Base-by-base conservation (phyloP, 805 yeast species). In the Schizosaccharomyces octosporus region DNA sequence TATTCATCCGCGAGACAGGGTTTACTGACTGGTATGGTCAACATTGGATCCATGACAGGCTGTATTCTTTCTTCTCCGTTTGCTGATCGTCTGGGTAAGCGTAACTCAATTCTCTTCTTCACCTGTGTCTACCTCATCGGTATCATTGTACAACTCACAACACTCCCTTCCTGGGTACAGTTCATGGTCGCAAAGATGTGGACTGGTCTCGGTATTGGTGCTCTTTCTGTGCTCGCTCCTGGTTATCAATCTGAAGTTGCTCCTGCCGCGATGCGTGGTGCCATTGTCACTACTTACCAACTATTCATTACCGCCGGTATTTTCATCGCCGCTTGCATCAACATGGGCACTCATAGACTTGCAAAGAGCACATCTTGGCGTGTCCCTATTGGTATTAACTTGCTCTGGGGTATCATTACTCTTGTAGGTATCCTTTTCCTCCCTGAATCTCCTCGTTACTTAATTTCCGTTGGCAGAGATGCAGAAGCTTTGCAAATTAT, bases 191-290 rank as follows among this genome's bases (percentile, higher is more conserved):
- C 55, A 9, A 41, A 43, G 24, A 45, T 79, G 31, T 73, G 85
- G 64, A 81, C 85, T 36, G 95, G 95, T 64, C 66, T 84, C 15
- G 84, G 85, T 63, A 86, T 86, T 63, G 95, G 95, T 64, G 81
- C 81, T 64, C 77, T 85, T 45, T 80, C 89, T 48, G 87, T 88
- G 57, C 77, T 82, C 63, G 85, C 83, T 36, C 89, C 93, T 60
- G 73, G 85, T 70, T 85, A 84, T 69, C 83, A 83, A 74, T 84
- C 89, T 41, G 87, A 85, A 70, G 82, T 85, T 48, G 79, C 87
- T n/a, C 93, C 93, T 31, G 81, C 78, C 66, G 81, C 84, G 76
- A 79, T 85, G 60, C 77, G 94, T 73, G 94, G 94, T 66, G 80
- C 87, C 21, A 76, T 84, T 64, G 87, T 85, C 59, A 80, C 85